Conservation (phyloP, 305 asterid species). For the Caryopteris hybrid region DNA sequence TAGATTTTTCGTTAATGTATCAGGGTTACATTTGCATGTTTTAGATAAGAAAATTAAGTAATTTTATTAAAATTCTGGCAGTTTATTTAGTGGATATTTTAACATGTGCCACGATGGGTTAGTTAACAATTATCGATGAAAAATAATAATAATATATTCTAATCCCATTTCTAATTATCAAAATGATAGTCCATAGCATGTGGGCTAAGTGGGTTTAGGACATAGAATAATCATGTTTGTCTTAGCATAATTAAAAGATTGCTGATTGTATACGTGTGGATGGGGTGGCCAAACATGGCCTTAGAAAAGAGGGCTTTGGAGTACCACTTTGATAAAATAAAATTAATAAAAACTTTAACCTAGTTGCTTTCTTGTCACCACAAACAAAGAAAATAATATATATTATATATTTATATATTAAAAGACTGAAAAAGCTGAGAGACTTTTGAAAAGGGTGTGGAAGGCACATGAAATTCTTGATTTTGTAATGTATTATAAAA, state of each 20-base stretch:
- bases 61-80: too few species aligned
- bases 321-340: not conserved
- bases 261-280: constrained; percentile 8
- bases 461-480: not conserved
- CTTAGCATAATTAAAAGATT: not conserved
- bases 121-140: too few species aligned
- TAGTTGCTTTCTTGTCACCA: constrained; percentile 26
- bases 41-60: too few species aligned
- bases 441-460: constrained; percentile 25
- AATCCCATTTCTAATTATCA: too few species aligned
- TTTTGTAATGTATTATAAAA: too few species aligned
- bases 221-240: not conserved
- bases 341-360: too few species aligned
- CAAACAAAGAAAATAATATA: constrained; percentile 9
- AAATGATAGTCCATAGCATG: too few species aligned
- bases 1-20: too few species aligned
- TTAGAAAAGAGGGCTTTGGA: not conserved
- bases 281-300: constrained; percentile 14
- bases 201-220: constrained; percentile 7
- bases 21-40: too few species aligned
- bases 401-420: not conserved
- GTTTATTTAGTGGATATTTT: too few species aligned
- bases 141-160: too few species aligned
- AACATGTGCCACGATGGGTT: too few species aligned
- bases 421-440: constrained; percentile 17